Base-by-base conservation (phyloP, 2,329 filamentous ascomycete species). In the Rosellinia necatrix region DNA sequence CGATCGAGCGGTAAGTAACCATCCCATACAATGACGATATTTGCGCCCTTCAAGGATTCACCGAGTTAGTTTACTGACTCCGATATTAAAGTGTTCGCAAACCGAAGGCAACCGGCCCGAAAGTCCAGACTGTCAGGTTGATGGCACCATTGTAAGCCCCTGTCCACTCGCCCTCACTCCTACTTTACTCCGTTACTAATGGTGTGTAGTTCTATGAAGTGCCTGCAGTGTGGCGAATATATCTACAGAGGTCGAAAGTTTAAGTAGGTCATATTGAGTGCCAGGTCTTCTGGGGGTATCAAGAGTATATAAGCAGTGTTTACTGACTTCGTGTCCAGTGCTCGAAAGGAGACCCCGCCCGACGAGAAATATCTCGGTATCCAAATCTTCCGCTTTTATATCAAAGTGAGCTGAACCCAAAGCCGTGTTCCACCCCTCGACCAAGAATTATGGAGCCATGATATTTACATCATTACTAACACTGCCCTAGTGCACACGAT, bases 211-310 rank as follows among this genome's bases (percentile, higher is more conserved):
- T 67, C 63, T 40, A 70, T 71, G 66, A 75, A 75, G 30, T 81
- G 78, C 63, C 74, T 73, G 2, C 73, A 73, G 1, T 82, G 80
- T 58, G 79, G 78, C 58, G 67, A 96, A 74, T 96, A 88, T 77
- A 94, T 96, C 69, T 93, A 96, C 80, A 91, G 91, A 66, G 92
- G 92, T 0, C 85, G 92, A 58, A 97, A 97, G 69, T 97, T 97
- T 81, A 97, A 97, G 58, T 60, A 19, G 47, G 58, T 38, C 3
- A 10, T 22, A 6, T 44, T 17, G 12, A 17, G n/a, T n/a, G 12
- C 9, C 9, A 32, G 6, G 19, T 12, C 21, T 8, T 21, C n/a
- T 3, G 6, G 19, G 25, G 22, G 7, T 9, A 3, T n/a, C 12
- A 30, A 12, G 15, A 43, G n/a, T 5, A 24, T 29, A 29, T 8